phyloP scores from a whole-genome alignment of 2,329 filamentous ascomycete species.

The Simplicillium sp. region DNA sequence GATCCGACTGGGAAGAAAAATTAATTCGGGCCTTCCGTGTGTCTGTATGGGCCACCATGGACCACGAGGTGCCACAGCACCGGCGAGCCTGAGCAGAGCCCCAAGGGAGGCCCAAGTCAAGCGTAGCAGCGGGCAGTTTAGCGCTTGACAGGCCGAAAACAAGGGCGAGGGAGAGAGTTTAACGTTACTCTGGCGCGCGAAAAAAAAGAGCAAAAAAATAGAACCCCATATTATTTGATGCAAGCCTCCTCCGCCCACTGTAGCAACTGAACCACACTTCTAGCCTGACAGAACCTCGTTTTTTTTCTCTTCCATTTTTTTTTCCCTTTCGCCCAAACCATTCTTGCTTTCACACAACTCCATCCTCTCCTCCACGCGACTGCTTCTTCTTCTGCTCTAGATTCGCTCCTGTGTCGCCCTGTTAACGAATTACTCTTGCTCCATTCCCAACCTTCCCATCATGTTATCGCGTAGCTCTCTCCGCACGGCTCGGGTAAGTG shows the following conservation, averaged over 20 bases:
- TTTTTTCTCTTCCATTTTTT: slow-evolving; percentile 5
- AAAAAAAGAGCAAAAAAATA: background rate
- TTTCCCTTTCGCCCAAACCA: too few relatives aligned
- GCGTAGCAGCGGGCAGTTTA: too few relatives aligned
- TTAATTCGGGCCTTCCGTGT: background rate
- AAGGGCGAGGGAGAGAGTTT: background rate
- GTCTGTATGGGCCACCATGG: background rate
- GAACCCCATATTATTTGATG: background rate
- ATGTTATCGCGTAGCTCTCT: slow-evolving; percentile 52
- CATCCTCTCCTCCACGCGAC: slow-evolving; percentile 4
- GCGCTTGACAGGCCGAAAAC: too few relatives aligned
- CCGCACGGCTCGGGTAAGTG: slow-evolving; percentile 47
- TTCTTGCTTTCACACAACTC: slow-evolving; percentile 4
- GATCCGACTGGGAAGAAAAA: slow-evolving; percentile 6
- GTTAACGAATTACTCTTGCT: background rate
- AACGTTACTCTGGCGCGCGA: background rate
- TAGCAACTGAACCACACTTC: background rate
- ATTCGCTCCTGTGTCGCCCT: slow-evolving; percentile 1
- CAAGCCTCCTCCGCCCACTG: background rate
- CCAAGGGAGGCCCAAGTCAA: too few relatives aligned
- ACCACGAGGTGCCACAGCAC: too few relatives aligned
- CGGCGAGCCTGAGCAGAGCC: too few relatives aligned
- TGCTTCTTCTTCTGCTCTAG: slow-evolving; percentile 4
- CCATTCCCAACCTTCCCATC: slow-evolving; percentile 18
- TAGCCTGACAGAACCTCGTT: slow-evolving; percentile 2